Percentiles rank a stretch among this genome's conserved stretches.
Conservation (phyloP, 345 rosid genomes). For the Cardamine resedifolia region DNA sequence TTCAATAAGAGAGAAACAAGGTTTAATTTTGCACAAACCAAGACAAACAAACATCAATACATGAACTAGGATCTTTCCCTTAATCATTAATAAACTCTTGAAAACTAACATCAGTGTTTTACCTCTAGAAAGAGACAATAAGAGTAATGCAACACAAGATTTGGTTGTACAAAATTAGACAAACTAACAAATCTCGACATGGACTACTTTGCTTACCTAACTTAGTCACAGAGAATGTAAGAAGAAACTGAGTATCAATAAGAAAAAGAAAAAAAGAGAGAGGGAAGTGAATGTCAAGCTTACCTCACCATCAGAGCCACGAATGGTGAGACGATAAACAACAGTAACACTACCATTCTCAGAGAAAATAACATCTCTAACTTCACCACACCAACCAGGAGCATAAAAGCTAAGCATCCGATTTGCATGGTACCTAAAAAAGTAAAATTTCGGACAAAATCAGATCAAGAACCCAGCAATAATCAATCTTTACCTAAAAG, state of each 20-base stretch:
- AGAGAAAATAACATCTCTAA: slow-evolving; percentile 89
- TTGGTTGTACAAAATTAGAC: not conserved
- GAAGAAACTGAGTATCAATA: not conserved
- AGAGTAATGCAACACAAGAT: not conserved
- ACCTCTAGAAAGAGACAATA: not conserved
- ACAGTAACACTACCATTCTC: slow-evolving; percentile 88
- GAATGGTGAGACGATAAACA: slow-evolving; percentile 86
- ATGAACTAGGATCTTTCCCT: not conserved
- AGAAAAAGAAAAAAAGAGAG: not conserved
- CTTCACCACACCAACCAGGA: slow-evolving; percentile 99
- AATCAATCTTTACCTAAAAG: not conserved
- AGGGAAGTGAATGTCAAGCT: slow-evolving; percentile 5
- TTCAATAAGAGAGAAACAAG: not conserved
- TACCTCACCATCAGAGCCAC: slow-evolving; percentile 98
- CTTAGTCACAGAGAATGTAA: not conserved
- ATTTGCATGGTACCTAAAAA: slow-evolving; percentile 85
- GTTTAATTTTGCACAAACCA: not conserved
- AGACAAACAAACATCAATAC: not conserved
- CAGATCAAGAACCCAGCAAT: slow-evolving; percentile 15
- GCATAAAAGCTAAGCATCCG: slow-evolving; percentile 98
- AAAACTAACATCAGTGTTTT: not conserved
- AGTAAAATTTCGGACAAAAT: not conserved
- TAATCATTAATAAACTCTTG: not conserved
- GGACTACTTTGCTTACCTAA: not conserved
- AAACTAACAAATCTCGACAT: not conserved